Base-by-base conservation (phyloP, 805 yeast species). In the Kuraishia molischiana region DNA sequence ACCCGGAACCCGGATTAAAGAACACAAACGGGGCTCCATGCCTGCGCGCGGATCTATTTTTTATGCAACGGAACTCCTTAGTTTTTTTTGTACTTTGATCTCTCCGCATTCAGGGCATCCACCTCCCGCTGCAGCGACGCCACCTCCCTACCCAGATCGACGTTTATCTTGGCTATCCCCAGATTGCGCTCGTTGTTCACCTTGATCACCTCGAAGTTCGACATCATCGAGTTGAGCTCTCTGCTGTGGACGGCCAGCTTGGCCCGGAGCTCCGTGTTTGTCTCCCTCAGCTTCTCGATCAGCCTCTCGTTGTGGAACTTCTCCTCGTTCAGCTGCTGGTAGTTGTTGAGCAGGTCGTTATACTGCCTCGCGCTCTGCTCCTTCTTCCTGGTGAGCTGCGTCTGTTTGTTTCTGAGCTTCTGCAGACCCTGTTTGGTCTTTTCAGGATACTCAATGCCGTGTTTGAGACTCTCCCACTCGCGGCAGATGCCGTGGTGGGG, bases 281-380 rank as follows among this genome's bases (percentile, higher is more conserved):
- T 42, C 3, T 29, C 29, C 26, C 41, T 40, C 17, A 54, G 38
- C 19, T 49, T 49, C 22, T 41, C 39, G 4, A 57, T 29, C 10
- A 45, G 37, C 3, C 47, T 40, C 30, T 50, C 52, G 38, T 53
- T 50, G 37, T 51, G 51, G 41, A 51, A 49, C 29, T 48, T 48
- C 32, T 59, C 62, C 37, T 56, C 61, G 39, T 54, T 57, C 36
- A 56, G 35, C 41, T 58, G 61, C 35, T 55, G 52, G 40, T 55
- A 56, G 37, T 54, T 58, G 34, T 50, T 48, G 17, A 53, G 40
- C n/a, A 58, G 43, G 21, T 58, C 58, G 10, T 46, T 48, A 37
- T 56, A 57, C 22, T 38, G 44, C 2, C 22, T 20, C 15, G 32
- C 28, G 9, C 37, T 47, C 38, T 49, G 50, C 10, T 32, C 24